Conservation (phyloP, 1,284 basidiomycete species). For the Coniferiporia sulphurascens region DNA sequence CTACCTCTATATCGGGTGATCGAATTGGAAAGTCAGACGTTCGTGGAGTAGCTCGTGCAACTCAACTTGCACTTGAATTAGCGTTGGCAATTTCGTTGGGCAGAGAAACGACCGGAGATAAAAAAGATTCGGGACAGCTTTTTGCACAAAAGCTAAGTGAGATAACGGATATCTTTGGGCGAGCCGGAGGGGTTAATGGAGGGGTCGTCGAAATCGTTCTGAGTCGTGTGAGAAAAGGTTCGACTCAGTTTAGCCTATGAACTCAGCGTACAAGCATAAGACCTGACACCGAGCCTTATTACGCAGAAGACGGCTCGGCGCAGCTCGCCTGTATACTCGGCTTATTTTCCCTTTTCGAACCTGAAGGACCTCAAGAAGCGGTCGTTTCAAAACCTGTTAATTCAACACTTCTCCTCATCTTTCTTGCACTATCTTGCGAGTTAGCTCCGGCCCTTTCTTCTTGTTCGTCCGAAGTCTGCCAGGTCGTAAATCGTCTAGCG, state of each 20-base stretch:
- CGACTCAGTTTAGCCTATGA: not conserved
- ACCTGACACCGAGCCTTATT: not conserved
- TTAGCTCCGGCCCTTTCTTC: conserved; percentile 1
- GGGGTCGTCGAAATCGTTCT: conserved; percentile 5
- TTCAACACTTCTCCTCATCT: conserved; percentile 10
- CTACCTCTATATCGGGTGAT: not conserved
- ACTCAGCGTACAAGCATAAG: not conserved
- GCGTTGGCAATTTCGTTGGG: conserved; percentile 1
- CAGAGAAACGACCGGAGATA: not conserved
- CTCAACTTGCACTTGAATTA: conserved; percentile 3
- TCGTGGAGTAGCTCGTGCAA: not conserved
- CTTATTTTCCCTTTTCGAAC: not conserved
- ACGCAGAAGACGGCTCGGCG: not conserved
- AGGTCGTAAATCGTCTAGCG: conserved; percentile 4
- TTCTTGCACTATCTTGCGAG: conserved; percentile 11
- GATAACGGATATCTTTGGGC: not conserved
- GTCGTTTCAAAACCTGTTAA: not conserved
- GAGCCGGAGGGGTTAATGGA: not conserved
- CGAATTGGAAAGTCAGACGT: not conserved
- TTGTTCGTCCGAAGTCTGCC: not conserved
- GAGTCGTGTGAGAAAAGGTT: not conserved
- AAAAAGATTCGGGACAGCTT: not conserved
- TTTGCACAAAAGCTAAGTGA: conserved; percentile 2
- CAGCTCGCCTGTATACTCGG: conserved; percentile 2
- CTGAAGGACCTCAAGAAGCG: not conserved